Evolutionary conservation across 176 grass and related monocot genomes (phyloP).

Genomic region (Carex myosuroides): DNA sequence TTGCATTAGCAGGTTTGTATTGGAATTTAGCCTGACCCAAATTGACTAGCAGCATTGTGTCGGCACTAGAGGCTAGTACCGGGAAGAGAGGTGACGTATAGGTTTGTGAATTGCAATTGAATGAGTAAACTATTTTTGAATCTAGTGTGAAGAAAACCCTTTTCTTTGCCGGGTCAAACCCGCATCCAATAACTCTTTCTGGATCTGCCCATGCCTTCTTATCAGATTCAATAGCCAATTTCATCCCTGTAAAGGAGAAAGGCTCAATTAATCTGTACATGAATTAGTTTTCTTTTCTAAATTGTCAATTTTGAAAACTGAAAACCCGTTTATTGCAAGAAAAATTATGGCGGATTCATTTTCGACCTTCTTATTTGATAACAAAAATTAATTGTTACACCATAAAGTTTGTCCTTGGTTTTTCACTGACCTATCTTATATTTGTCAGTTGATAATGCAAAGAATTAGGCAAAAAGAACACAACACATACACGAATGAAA

Average conservation of each 20-base stretch:
- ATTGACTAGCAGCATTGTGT: conserved; percentile 84
- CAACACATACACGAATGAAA: background rate
- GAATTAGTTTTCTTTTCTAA: background rate
- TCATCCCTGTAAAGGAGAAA: conserved; percentile 52
- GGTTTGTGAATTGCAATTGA: conserved; percentile 75
- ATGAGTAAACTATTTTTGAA: conserved; percentile 50
- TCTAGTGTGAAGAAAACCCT: conserved; percentile 97
- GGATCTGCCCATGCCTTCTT: conserved; percentile 58
- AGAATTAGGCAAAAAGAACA: background rate
- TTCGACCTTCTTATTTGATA: background rate
- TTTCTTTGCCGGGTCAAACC: conserved; percentile 75
- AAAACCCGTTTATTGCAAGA: background rate
- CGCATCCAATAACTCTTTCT: conserved; percentile 77
- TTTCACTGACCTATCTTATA: background rate
- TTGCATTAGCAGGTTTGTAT: conserved; percentile 70
- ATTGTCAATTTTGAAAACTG: background rate
- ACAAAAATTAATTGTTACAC: background rate
- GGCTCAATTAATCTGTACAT: background rate
- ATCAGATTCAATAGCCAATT: conserved; percentile 69
- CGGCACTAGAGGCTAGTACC: conserved; percentile 47
- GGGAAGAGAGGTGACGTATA: conserved; percentile 70
- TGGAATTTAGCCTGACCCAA: conserved; percentile 89
- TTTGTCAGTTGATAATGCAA: background rate
- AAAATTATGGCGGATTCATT: background rate
- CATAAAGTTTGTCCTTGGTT: background rate